phyloP scores from a whole-genome alignment of 2,329 filamentous ascomycete species.

The Exophiala aquamarina region DNA sequence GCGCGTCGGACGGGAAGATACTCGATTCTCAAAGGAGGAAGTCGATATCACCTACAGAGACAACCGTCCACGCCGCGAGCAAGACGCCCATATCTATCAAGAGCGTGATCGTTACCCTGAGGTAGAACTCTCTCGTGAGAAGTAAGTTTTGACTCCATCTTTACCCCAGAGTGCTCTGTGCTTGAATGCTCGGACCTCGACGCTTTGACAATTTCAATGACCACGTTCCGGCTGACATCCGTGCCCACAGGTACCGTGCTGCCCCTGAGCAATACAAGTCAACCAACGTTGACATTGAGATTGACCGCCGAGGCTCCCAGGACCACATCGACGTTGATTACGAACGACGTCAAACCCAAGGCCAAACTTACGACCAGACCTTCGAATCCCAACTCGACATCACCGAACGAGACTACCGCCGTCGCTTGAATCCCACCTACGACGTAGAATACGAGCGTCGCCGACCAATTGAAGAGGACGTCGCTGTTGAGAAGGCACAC shows the following conservation, averaged over 20 bases:
- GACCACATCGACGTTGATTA: conserved; percentile 20
- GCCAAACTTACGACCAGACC: conserved; percentile 39
- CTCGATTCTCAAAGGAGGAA: conserved; percentile 73
- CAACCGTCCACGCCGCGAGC: conserved; percentile 63
- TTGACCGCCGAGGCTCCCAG: conserved; percentile 37
- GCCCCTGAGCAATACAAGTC: conserved; percentile 31
- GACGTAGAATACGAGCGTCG: conserved; percentile 47
- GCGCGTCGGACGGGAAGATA: conserved; percentile 98
- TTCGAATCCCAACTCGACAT: conserved; percentile 52
- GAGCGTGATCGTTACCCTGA: conserved; percentile 43
- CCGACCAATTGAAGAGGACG: conserved; percentile 36
- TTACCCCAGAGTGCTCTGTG: conserved; percentile 27
- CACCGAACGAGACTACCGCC: conserved; percentile 64
- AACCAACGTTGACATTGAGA: conserved; percentile 43
- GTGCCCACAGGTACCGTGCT: conserved; percentile 25
- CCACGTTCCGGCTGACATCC: conserved; percentile 26
- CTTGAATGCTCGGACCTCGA: conserved; percentile 23
- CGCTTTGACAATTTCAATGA: conserved; percentile 24
- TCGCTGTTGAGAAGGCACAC: conserved; percentile 39
- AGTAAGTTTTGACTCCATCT: conserved; percentile 39
- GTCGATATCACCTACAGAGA: conserved; percentile 77
- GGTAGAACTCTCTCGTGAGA: conserved; percentile 52
- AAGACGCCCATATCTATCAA: conserved; percentile 40
- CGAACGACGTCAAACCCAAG: conserved; percentile 24
- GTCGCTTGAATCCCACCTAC: conserved; percentile 57